Conservation (phyloP, 202 grass and related monocot species). For the Digitaria exilis region DNA sequence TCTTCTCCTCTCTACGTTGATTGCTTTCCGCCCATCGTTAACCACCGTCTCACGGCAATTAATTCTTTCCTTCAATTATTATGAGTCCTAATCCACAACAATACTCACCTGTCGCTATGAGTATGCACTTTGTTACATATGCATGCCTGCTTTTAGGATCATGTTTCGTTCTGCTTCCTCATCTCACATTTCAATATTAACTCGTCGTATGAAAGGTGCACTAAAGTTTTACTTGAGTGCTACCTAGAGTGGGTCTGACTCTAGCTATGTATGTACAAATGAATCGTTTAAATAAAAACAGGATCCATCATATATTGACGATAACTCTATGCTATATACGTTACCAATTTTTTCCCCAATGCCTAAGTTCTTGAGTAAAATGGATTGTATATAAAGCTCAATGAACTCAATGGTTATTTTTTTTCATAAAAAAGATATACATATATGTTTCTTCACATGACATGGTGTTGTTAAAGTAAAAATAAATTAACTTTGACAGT, state of each 20-base stretch:
- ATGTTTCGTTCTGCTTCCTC: conserved; percentile 22
- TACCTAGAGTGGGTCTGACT: conserved; percentile 6
- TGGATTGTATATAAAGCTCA: background rate
- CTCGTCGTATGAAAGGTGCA: background rate
- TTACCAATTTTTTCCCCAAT: background rate
- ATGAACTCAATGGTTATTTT: background rate
- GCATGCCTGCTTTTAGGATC: conserved; percentile 15
- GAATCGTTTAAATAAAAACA: background rate
- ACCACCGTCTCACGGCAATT: conserved; percentile 42
- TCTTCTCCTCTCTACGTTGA: conserved; percentile 10
- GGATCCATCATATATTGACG: background rate
- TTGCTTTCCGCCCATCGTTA: conserved; percentile 47
- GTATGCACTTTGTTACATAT: conserved; percentile 25
- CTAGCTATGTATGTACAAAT: background rate
- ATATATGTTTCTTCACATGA: background rate
- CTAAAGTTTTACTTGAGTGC: conserved; percentile 5
- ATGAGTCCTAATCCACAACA: conserved; percentile 5
- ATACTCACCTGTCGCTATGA: conserved; percentile 37
- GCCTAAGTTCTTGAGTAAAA: background rate
- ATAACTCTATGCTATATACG: background rate
- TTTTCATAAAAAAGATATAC: background rate
- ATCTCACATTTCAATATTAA: conserved; percentile 17
- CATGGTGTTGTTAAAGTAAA: background rate
- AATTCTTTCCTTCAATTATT: conserved; percentile 37
- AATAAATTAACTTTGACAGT: background rate